These are phyloP conservation scores for Penicillium hordei DNA, from an alignment of 2,329 filamentous ascomycete genomes.

Conservation along the genomic window DNA sequence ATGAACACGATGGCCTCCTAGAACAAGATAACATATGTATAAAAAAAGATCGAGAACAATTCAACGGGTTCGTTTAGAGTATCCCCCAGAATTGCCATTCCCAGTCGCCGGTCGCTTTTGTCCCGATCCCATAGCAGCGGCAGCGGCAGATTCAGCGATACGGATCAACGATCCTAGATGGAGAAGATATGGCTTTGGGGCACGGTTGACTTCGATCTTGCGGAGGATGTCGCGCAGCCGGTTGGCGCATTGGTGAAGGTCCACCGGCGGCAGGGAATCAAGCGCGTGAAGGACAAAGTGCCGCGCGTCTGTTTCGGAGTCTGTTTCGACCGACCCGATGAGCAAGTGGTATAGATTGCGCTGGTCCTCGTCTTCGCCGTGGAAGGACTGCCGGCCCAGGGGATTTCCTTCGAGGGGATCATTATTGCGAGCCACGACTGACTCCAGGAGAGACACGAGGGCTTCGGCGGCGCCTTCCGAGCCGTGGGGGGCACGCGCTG, in stretches of 20 bases:
- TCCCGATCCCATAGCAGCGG: slow-evolving; percentile 17
- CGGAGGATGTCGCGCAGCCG: slow-evolving; percentile 34
- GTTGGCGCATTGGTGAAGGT: slow-evolving; percentile 32
- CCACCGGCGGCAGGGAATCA: slow-evolving; percentile 33
- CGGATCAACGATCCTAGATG: slow-evolving; percentile 36
- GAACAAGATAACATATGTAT: slow-evolving; percentile 12
- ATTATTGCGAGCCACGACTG: slow-evolving; percentile 40
- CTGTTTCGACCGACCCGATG: slow-evolving; percentile 36
- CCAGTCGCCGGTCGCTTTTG: slow-evolving; percentile 37
- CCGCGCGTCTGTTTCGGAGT: slow-evolving; percentile 26
- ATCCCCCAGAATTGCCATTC: slow-evolving; percentile 28
- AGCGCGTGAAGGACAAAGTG: slow-evolving; percentile 44
- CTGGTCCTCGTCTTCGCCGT: slow-evolving; percentile 42
- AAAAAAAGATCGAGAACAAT: slow-evolving; percentile 5
- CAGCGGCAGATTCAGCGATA: slow-evolving; percentile 25
- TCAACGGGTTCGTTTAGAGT: slow-evolving; percentile 38
- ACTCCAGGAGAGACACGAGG: slow-evolving; percentile 40
- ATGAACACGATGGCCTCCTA: slow-evolving; percentile 25
- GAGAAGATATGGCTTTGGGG: slow-evolving; percentile 37
- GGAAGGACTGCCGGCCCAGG: slow-evolving; percentile 35
- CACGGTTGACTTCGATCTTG: slow-evolving; percentile 48
- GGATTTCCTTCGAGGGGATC: slow-evolving; percentile 40
- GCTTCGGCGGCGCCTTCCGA: slow-evolving; percentile 39
- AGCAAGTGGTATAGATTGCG: slow-evolving; percentile 46
- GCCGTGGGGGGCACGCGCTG: slow-evolving; percentile 37